Evolutionary conservation across 495 filamentous ascomycete species (phyloP), one percentile per base, ranked within the genome.

Genomic region (Bacidia rubella): DNA sequence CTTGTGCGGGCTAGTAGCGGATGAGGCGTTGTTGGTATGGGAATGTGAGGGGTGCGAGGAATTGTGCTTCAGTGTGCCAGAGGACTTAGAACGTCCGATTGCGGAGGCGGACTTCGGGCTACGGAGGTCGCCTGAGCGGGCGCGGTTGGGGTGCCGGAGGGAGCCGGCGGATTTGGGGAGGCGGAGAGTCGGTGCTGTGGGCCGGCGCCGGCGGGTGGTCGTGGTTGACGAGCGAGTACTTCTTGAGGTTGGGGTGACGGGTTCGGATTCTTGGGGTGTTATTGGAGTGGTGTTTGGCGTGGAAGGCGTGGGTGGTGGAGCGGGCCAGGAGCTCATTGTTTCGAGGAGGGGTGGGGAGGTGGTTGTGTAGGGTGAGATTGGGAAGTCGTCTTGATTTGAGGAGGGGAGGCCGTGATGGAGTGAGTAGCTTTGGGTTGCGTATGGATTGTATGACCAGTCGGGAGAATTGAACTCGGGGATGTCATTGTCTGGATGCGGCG

Each of bases 391-490:
- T 44, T 22, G 41, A 44, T 44, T 44, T 44, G 41, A 20, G 22
- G 44, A 44, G 1, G 45, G 49, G 25, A 27, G 45, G 21, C 29
- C 15, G 29, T 5, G 29, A 35, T 15, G 29, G 15, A 15, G 65
- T 53, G 71, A 60, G 46, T 68, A 65, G 58, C 65, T 65, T 45
- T 65, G 67, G 24, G 47, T 21, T 50, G 15, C 47, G 45, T 47
- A 19, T 40, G 54, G 58, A n/a, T 57, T 53, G 25, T 49, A 25
- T 44, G 12, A 48, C 41, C 40, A 32, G 41, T 17, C 20, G 29
- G 29, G 53, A 47, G 26, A 45, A 27, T 11, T 52, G 46, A 60
- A 60, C 38, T 68, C 62, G 27, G 65, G 62, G n/a, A 62, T 64
- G 54, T 69, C 68, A 19, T 70, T 58, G 23, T 65, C 19, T 45